Conservation (phyloP, 2,329 filamentous ascomycete species). For the Neocucurbitaria cava region DNA sequence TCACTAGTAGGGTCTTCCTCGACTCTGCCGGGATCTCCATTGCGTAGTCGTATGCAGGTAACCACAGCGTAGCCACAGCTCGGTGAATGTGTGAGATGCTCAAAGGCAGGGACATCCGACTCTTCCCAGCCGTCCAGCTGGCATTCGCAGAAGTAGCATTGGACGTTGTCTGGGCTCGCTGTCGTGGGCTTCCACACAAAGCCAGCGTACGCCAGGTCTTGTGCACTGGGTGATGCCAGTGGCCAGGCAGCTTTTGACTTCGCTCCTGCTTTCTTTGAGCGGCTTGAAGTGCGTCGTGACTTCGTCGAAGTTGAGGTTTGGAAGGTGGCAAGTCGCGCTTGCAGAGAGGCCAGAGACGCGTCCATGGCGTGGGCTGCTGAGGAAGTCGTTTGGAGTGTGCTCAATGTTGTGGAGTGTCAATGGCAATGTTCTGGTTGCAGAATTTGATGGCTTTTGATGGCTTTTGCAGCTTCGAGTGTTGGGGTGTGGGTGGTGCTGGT, state of each 20-base stretch:
- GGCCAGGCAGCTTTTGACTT: conserved; percentile 69
- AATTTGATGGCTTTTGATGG: no score
- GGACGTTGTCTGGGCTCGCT: conserved; percentile 82
- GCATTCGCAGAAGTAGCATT: conserved; percentile 86
- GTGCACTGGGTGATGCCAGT: conserved; percentile 70
- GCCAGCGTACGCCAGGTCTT: conserved; percentile 85
- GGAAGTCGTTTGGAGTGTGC: background rate
- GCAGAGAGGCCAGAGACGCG: conserved; percentile 65
- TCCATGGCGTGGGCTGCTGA: conserved; percentile 30
- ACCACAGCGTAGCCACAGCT: conserved; percentile 87
- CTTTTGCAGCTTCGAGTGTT: background rate
- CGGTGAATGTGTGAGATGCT: conserved; percentile 84
- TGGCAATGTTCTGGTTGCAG: background rate
- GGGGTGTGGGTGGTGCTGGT: conserved; percentile 8
- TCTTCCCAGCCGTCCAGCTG: conserved; percentile 91
- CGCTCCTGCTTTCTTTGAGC: conserved; percentile 60
- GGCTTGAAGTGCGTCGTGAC: conserved; percentile 74
- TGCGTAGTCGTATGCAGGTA: conserved; percentile 61
- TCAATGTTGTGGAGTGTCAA: background rate
- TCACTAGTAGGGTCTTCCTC: conserved; percentile 77
- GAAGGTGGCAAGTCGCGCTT: conserved; percentile 84
- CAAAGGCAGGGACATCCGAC: conserved; percentile 79
- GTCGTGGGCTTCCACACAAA: conserved; percentile 85
- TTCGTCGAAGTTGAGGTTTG: conserved; percentile 66
- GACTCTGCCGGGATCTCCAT: conserved; percentile 67